Evolutionary conservation across 2,329 filamentous ascomycete genomes (phyloP), one percentile per base, ranked within the genome.

Genomic region (Epichloe gansuensis): DNA sequence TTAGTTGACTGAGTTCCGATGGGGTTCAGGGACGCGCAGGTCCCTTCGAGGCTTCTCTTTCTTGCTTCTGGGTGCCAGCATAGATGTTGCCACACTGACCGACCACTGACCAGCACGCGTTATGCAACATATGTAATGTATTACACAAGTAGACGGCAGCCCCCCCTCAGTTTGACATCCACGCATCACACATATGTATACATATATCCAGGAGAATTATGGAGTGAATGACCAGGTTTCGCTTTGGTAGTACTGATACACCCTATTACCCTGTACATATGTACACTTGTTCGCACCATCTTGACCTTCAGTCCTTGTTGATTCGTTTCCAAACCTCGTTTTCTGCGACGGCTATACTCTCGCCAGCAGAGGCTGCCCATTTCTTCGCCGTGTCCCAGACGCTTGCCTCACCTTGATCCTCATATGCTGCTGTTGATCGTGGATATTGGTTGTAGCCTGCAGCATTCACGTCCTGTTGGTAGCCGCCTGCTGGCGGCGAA

Each of bases 311-410:
- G 47, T 76, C 70, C 66, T 78, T 80, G 66, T 80, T 82, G 61
- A 83, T 78, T 61, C 73, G 75, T 65, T 74, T 76, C 80, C 80
- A 84, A 25, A 84, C 74, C 64, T 82, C 78, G 49, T 68, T 70
- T 68, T 84, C 80, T 13, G 77, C 78, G 13, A 74, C 76, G 8
- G 73, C 75, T 31, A 84, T 64, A 61, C 74, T 78, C 55, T 75
- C 74, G 49, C 80, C 79, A 6, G 79, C 80, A 36, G 72, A 73
- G 54, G 72, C 68, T 45, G 75, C 77, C 71, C 76, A 74, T 63
- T 77, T 80, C 69, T 76, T 80, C 11, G 78, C 78, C 46, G 74
- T 66, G 51, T 71, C 71, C 76, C 77, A 80, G 5, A 80, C 66
- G n/a, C 74, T 71, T 3, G 71, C 69, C 17, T 71, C 71, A 3